Base-by-base conservation (phyloP, 805 yeast species). In the Debaryomyces hansenii region DNA sequence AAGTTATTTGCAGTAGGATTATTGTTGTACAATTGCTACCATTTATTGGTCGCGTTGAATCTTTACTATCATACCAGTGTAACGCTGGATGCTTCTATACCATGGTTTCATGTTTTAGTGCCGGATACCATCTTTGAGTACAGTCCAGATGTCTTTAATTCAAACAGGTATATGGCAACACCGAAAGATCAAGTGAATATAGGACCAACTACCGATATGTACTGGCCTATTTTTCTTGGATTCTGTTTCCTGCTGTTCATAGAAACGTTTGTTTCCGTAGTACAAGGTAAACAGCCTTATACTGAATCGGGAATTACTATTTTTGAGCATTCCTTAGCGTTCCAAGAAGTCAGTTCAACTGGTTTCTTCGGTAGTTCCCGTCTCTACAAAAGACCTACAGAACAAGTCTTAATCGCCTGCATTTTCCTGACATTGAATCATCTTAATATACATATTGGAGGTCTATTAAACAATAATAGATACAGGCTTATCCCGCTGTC, bases 261-360 rank as follows among this genome's bases (percentile, higher is more conserved):
- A 12, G 92, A 87, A 62, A 81, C 89, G 0, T 82, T 85, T 55
- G 69, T 82, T 8, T 72, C 85, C 2, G 80, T 78, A 21, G 72
- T 82, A 7, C 73, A 76, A 45, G 87, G 87, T 8, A 51, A 50
- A 34, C 69, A 69, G 37, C 86, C 89, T 6, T 72, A 75, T 45
- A 75, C 80, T 16, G 91, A 85, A 46, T 77, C 84, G 12, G 89
- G 89, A 0, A 69, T 86, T 51, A 83, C 94, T 0, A 65, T 87
- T 31, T 85, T 87, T 63, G 94, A 87, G 60, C 85, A 82, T 55
- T 84, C 92, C 4, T 61, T 85, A 12, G 87, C 89, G 10, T 85
- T 85, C 58, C 91, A 86, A 56, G 94, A 87, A 54, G 83, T 78
- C 47, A 85, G 77, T 59, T 55, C 55, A 0, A 45, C 38, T 3